phyloP scores from a whole-genome alignment of 2,329 filamentous ascomycete genomes.

The Elsinoe perseae region DNA sequence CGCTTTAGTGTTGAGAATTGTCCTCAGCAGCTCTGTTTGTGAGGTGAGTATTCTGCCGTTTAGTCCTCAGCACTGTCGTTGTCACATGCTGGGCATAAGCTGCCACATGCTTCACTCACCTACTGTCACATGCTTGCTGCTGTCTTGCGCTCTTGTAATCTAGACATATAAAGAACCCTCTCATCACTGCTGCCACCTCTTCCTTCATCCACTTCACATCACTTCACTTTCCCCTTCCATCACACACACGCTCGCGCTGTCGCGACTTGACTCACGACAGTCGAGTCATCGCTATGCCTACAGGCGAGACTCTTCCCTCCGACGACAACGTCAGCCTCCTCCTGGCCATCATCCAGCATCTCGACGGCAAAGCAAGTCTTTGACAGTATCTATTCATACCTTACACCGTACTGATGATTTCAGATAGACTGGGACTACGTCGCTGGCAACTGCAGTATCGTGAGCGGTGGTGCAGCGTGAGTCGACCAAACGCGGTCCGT shows the following conservation, averaged over 20 bases:
- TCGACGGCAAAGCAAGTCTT: constrained; percentile 52
- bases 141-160: background rate
- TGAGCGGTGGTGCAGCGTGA: constrained; percentile 62
- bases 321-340: constrained; percentile 59
- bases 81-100: background rate
- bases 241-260: background rate
- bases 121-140: background rate
- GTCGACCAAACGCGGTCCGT: too few relatives aligned
- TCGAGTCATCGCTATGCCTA: constrained; percentile 4
- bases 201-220: background rate
- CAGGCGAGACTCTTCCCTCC: constrained; percentile 29
- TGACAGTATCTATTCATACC: background rate
- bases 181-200: background rate
- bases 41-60: constrained; percentile 14
- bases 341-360: constrained; percentile 56
- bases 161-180: background rate
- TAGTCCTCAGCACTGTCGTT: background rate
- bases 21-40: constrained; percentile 1
- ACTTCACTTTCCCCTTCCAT: background rate
- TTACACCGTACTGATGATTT: background rate
- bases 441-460: constrained; percentile 55
- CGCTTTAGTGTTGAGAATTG: background rate
- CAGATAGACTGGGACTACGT: constrained; percentile 60
- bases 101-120: background rate
- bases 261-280: background rate